Conservation (phyloP, 2,329 filamentous ascomycete species). For the Phoma sp. region DNA sequence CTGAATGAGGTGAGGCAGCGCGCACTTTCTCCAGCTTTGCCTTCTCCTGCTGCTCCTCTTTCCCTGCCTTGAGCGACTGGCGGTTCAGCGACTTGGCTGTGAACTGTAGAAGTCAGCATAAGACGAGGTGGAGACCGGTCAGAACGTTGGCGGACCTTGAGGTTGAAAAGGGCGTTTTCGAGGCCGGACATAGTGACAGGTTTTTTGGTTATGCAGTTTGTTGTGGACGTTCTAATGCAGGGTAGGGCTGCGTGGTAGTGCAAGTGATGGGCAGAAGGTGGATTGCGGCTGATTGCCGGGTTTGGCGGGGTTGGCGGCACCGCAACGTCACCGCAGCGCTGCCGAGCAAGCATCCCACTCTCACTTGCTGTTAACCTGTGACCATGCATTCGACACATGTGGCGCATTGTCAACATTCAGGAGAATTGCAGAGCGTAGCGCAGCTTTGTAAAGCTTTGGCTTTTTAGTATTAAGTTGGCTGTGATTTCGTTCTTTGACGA, state of each 20-base stretch:
- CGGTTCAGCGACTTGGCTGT: conserved; percentile 69
- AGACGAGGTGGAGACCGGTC: conserved; percentile 3
- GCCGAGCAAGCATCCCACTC: not conserved
- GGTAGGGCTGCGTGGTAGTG: conserved; percentile 14
- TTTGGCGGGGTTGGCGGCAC: conserved; percentile 35
- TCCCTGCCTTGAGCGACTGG: conserved; percentile 67
- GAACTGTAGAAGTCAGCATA: conserved; percentile 56
- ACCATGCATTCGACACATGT: not conserved
- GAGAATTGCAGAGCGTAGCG: not conserved
- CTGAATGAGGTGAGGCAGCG: not conserved
- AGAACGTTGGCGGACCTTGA: conserved; percentile 58
- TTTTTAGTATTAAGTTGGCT: conserved; percentile 5
- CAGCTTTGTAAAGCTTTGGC: conserved; percentile 2
- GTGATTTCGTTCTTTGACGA: conserved; percentile 3
- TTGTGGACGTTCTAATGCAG: conserved; percentile 18
- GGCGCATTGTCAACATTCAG: not conserved
- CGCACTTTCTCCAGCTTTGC: conserved; percentile 67
- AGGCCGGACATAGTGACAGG: conserved; percentile 62
- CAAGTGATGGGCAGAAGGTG: conserved; percentile 26
- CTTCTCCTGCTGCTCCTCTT: conserved; percentile 68
- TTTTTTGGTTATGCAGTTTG: conserved; percentile 13
- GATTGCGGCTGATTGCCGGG: conserved; percentile 37
- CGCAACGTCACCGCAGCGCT: conserved; percentile 28
- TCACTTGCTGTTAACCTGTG: not conserved
- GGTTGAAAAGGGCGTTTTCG: conserved; percentile 68